Evolutionary conservation across 1,139 yeast genomes (phyloP), one percentile per base, ranked within the genome.

Genomic region (Yamadazyma diddensiae): DNA sequence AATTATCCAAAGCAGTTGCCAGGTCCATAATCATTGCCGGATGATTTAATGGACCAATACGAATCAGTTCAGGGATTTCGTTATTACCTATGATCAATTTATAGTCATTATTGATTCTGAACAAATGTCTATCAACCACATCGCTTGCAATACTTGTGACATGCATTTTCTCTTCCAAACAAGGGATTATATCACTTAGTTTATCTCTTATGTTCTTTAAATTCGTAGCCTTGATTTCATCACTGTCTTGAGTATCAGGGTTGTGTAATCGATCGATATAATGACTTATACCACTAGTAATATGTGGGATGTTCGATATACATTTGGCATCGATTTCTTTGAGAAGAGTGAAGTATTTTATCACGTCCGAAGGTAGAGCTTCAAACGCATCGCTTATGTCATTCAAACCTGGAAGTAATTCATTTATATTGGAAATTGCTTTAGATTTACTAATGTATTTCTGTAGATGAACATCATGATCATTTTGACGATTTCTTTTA

Each of bases 321-420:
- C 95, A 87, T 57, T 92, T 90, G 41, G 97, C 97, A 51, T 90
- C 97, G 35, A 92, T 88, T 54, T 92, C 98, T 53, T 88, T 85
- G 43, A 92, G 66, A 17, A 88, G 65, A 0, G 98, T 92, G 57
- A 90, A 79, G 54, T 90, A 92, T 36, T 92, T 77, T 32, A 88
- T 77, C 32, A 87, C 69, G 47, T 88, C 97, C 39, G 74, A 53
- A 1, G 98, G 98, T 44, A 90, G 70, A 18, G 96, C 96, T 55
- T 88, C 95, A 40, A 92, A 74, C 2, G 92, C 94, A 62, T 92
- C 98, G 28, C 86, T 73, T 37, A 92, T 76, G 53, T 92, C 98
- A 59, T 90, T 92, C 37, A 92, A 67, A 1, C 97, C 98, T 0
- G 97, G 95, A 43, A 78, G 73, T 29, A 79, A 59, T 43, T 77